Evolutionary conservation across 129 eudicot species (phyloP), one percentile per base, ranked within the genome.

Genomic region (Deinandra increscens): DNA sequence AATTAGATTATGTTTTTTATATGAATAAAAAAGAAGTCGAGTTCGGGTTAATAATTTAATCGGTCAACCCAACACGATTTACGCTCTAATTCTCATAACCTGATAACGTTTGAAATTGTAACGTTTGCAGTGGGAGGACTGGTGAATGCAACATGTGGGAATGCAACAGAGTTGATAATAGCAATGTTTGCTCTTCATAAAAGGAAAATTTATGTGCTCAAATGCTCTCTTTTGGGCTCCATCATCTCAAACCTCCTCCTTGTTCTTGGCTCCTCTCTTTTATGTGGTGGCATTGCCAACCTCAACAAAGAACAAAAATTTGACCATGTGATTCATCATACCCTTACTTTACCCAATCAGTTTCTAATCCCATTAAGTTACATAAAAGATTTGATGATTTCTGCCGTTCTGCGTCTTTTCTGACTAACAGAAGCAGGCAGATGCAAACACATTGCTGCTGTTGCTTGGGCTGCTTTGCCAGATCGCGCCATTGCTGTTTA

Each of bases 131-230:
- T 88, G 74, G 98, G 98, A 70, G 98, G 98, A 42, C 96, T 91
- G 9, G 82, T 91, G 63, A 91, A 91, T 71, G 98, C 97, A 42
- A 91, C 97, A 39, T 91, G 96, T 77, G 97, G 97, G 18, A 91
- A 91, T 82, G 97, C 91, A 20, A 86, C 98, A 10, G 98, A 91
- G 87, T 87, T 91, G 17, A 88, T 91, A 69, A 88, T 91, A 70
- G 94, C 91, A 59, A 72, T 91, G 74, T 73, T 91, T 29, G 98
- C 98, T 60, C 79, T 91, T 1, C 70, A 71, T 48, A 64, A 88
- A 33, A 76, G 82, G 72, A 92, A 92, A 73, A 80, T 88, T 2
- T 87, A 82, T 26, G 89, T 92, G 66, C 85, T 92, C 6, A 92
- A 92, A 68, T 92, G 75, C 80, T 88, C 95, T 7, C 89, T 92